phyloP scores from a whole-genome alignment of 1,284 basidiomycete genomes.

The Thelephora terrestris region DNA sequence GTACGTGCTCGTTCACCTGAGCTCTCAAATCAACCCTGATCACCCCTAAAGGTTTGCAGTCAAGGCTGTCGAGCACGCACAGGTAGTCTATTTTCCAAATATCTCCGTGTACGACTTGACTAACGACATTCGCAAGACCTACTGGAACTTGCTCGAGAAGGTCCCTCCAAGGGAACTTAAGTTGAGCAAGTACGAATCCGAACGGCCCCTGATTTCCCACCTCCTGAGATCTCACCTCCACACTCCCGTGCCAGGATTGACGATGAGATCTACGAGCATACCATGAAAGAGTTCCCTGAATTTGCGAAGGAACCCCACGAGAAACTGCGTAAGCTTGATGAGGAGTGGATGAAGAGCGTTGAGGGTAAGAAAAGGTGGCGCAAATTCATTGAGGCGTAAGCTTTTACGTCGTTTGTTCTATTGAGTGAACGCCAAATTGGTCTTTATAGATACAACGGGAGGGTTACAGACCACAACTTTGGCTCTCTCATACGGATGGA shows the following conservation, averaged over 20 bases:
- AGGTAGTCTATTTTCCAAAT: conserved; percentile 37
- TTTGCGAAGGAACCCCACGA: conserved; percentile 54
- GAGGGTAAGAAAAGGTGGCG: conserved; percentile 92
- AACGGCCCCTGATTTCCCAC: neutral
- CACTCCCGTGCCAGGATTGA: conserved; percentile 49
- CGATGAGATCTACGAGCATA: conserved; percentile 84
- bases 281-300: conserved; percentile 78
- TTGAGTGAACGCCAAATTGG: neutral
- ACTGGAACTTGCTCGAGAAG: conserved; percentile 90
- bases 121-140: conserved; percentile 48
- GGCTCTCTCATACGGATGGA: conserved; percentile 89
- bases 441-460: conserved; percentile 63
- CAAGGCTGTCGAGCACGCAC: conserved; percentile 91
- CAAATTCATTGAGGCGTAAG: conserved; percentile 79
- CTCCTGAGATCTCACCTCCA: neutral
- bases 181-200: conserved; percentile 62
- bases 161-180: conserved; percentile 69
- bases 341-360: conserved; percentile 90
- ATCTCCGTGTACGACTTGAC: neutral
- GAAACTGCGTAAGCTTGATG: conserved; percentile 70
- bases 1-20: conserved; percentile 34
- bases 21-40: conserved; percentile 7
- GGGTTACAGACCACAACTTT: conserved; percentile 93
- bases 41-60: conserved; percentile 70
- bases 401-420: conserved; percentile 10